Evolutionary conservation across 208 protist genomes (phyloP).

Genomic region (Leishmania major): DNA sequence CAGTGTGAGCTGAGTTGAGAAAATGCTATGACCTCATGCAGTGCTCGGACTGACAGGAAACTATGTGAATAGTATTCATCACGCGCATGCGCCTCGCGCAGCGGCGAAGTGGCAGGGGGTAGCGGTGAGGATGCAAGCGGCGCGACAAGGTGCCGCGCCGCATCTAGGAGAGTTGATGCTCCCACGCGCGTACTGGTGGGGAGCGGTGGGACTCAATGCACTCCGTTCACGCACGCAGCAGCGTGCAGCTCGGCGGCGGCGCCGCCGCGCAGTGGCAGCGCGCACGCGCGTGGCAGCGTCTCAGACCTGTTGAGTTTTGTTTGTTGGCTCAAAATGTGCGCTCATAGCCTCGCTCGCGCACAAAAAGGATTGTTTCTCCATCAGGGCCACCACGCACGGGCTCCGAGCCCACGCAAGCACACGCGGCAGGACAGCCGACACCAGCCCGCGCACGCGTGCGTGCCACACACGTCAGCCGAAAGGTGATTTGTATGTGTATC

Average conservation of each 20-base stretch:
- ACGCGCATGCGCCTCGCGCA: conserved; percentile 3
- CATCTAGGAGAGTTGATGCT: conserved; percentile 29
- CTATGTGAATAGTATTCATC: conserved; percentile 19
- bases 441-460: background rate
- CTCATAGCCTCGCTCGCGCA: conserved; percentile 33
- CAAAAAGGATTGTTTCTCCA: conserved; percentile 15
- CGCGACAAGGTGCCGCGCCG: background rate
- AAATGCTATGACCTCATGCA: conserved; percentile 12
- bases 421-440: background rate
- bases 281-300: background rate
- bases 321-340: conserved; percentile 32
- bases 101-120: background rate
- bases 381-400: conserved; percentile 2
- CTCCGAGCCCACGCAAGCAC: background rate
- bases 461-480: conserved; percentile 20
- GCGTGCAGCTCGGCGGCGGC: background rate
- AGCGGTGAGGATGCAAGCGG: background rate
- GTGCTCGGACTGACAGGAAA: conserved; percentile 21
- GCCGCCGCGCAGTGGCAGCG: background rate
- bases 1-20: conserved; percentile 18
- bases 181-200: conserved; percentile 13
- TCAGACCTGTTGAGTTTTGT: conserved; percentile 36
- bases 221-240: conserved; percentile 3
- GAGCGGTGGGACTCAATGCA: conserved; percentile 31
- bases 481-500: conserved; percentile 31